Conservation (phyloP, 345 rosid genomes). For the Cardamine resedifolia region DNA sequence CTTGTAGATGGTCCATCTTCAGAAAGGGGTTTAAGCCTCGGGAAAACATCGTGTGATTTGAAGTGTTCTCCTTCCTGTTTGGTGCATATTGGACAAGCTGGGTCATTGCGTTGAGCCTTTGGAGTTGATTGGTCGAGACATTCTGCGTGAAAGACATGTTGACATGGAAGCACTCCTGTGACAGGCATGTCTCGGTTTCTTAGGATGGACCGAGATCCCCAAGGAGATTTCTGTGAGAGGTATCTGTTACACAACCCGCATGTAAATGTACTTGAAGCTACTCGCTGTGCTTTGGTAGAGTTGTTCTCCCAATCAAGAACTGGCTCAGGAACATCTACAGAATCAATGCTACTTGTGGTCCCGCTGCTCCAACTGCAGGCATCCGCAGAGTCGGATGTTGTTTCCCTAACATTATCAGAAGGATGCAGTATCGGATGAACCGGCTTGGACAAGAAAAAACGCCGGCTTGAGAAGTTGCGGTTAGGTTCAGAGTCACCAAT, state of each 20-base stretch:
- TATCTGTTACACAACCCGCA: constrained; percentile 74
- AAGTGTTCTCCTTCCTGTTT: constrained; percentile 53
- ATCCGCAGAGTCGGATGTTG: constrained; percentile 58
- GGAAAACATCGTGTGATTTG: constrained; percentile 40
- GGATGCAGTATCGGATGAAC: constrained; percentile 63
- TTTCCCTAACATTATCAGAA: constrained; percentile 58
- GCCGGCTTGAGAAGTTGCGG: constrained; percentile 53
- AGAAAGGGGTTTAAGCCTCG: constrained; percentile 46
- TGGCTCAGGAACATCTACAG: constrained; percentile 53
- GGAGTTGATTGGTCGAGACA: constrained; percentile 90
- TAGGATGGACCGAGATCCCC: constrained; percentile 76
- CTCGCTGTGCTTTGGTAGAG: constrained; percentile 59
- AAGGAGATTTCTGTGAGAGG: constrained; percentile 74
- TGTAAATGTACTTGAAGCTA: constrained; percentile 54
- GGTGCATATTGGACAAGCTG: constrained; percentile 75
- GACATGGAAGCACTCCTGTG: constrained; percentile 78
- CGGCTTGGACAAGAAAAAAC: constrained; percentile 61
- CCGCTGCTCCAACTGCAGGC: constrained; percentile 53
- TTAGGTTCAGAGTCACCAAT: constrained; percentile 56
- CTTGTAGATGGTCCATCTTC: constrained; percentile 56
- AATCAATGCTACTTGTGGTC: constrained; percentile 48
- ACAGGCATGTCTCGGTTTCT: constrained; percentile 79
- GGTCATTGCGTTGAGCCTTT: constrained; percentile 64
- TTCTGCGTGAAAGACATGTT: constrained; percentile 91
- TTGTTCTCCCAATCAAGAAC: constrained; percentile 71